phyloP scores from a whole-genome alignment of 1,284 basidiomycete species.

The Tilletia horrida region DNA sequence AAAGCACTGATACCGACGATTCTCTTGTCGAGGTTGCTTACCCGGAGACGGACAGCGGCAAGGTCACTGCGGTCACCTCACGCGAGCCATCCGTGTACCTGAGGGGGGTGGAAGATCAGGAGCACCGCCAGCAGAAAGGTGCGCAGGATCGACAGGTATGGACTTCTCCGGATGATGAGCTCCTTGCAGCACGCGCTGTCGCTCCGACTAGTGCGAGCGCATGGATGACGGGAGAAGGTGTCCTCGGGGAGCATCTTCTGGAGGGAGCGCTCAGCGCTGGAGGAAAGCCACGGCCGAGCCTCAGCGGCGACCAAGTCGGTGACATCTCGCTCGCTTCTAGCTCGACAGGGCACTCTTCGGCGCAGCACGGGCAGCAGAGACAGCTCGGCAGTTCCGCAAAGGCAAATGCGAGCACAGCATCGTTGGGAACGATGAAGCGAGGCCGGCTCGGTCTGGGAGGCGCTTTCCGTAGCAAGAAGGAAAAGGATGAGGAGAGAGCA shows the following conservation, averaged over 20 bases:
- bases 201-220: neutral
- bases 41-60: no score
- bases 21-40: no score
- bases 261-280: neutral
- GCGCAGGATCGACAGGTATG: no score
- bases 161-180: no score
- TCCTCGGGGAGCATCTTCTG: neutral
- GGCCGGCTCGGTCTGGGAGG: neutral
- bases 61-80: no score
- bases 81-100: no score
- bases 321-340: conserved; percentile 3
- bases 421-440: neutral
- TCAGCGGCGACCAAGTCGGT: neutral
- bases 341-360: neutral
- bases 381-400: no score
- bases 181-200: neutral
- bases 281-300: neutral
- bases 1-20: no score
- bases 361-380: neutral
- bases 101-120: no score
- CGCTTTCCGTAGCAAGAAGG: neutral
- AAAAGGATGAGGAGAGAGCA: neutral
- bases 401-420: neutral
- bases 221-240: conserved; percentile 11
- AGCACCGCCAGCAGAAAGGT: no score